Evolutionary conservation across 2,329 filamentous ascomycete species (phyloP).

Genomic region (Xylaria sp.): DNA sequence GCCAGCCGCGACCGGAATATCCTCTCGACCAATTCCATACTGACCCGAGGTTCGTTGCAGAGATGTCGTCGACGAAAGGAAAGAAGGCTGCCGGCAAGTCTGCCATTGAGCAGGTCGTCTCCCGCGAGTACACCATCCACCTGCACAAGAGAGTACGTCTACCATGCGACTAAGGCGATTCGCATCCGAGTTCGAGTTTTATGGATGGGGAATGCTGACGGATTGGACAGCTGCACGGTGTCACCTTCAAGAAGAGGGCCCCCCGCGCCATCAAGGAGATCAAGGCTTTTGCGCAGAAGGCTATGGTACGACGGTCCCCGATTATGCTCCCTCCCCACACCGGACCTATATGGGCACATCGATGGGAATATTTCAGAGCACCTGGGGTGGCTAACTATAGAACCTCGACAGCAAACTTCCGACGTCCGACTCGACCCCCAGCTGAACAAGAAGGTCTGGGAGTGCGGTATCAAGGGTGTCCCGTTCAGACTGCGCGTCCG

Average conservation of each 20-base stretch:
- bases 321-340: slow-evolving; percentile 1
- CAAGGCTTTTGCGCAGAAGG: slow-evolving; percentile 86
- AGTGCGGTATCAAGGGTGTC: slow-evolving; percentile 97
- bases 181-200: too few relatives aligned
- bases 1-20: slow-evolving; percentile 4
- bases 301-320: slow-evolving; percentile 77
- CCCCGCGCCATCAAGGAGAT: slow-evolving; percentile 99
- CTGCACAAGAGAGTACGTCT: slow-evolving; percentile 96
- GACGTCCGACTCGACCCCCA: slow-evolving; percentile 98
- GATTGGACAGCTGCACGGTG: slow-evolving; percentile 80
- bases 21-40: slow-evolving; percentile 7
- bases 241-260: slow-evolving; percentile 99
- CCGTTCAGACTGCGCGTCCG: slow-evolving; percentile 96
- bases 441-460: slow-evolving; percentile 99
- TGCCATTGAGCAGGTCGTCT: slow-evolving; percentile 98
- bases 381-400: slow-evolving; percentile 22
- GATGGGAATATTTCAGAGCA: neutral
- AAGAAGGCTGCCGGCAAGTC: slow-evolving; percentile 78
- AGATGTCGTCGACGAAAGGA: slow-evolving; percentile 65
- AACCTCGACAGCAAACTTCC: slow-evolving; percentile 73
- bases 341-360: neutral
- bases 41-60: slow-evolving; percentile 15
- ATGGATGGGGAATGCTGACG: slow-evolving; percentile 38
- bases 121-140: slow-evolving; percentile 99
- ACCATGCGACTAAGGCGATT: slow-evolving; percentile 14